Conservation (phyloP, 192 early-diverging fungal genomes). For the Coemansia sp. region DNA sequence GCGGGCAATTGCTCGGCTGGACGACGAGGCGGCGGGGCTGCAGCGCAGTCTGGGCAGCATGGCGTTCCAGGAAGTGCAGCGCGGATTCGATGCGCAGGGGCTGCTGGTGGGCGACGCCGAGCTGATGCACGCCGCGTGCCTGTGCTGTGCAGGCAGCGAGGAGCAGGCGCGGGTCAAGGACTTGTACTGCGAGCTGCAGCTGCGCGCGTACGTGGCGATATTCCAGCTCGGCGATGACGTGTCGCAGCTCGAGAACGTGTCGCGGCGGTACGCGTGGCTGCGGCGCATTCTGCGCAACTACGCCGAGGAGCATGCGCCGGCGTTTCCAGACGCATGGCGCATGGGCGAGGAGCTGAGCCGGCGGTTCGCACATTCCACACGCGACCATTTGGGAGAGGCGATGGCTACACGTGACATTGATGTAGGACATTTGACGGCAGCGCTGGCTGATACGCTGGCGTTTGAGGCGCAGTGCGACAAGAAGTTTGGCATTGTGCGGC, state of each 20-base stretch:
- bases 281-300: slow-evolving; percentile 84
- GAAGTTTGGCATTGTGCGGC: slow-evolving; percentile 60
- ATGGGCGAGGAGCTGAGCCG: slow-evolving; percentile 60
- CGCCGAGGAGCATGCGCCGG: slow-evolving; percentile 80
- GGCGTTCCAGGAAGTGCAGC: slow-evolving; percentile 75
- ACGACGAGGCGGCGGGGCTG: slow-evolving; percentile 60
- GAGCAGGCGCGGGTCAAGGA: slow-evolving; percentile 58
- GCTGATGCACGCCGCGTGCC: slow-evolving; percentile 72
- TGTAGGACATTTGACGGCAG: slow-evolving; percentile 72
- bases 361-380: slow-evolving; percentile 83
- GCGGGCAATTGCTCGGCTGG: slow-evolving; percentile 70
- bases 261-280: slow-evolving; percentile 90
- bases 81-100: slow-evolving; percentile 68
- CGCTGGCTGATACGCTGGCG: slow-evolving; percentile 80
- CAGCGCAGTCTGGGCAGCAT: slow-evolving; percentile 63
- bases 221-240: slow-evolving; percentile 76
- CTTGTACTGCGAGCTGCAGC: slow-evolving; percentile 80
- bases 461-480: slow-evolving; percentile 86
- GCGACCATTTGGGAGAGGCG: slow-evolving; percentile 62
- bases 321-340: slow-evolving; percentile 81
- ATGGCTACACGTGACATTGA: slow-evolving; percentile 63
- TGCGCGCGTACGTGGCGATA: slow-evolving; percentile 78
- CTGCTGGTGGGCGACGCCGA: slow-evolving; percentile 52
- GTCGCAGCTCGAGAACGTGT: slow-evolving; percentile 79
- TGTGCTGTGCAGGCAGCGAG: slow-evolving; percentile 74